Evolutionary conservation across 2,329 filamentous ascomycete species (phyloP).

Genomic region (Phialophora tarda): DNA sequence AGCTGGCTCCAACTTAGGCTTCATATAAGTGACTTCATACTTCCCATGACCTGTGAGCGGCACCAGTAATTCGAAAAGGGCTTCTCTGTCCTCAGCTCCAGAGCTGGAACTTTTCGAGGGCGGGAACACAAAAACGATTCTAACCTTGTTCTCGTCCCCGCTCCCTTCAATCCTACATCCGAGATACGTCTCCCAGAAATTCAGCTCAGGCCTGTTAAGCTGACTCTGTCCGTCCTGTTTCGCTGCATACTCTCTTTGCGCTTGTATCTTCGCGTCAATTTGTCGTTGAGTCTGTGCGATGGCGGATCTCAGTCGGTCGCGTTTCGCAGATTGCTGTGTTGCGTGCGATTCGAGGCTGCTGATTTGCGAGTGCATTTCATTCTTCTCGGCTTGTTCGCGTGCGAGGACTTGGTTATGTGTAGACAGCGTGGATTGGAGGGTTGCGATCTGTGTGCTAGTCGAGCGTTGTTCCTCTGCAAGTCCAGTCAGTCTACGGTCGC

Average conservation of each 20-base stretch:
- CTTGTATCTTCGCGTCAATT: slow-evolving; percentile 53
- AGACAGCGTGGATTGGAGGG: slow-evolving; percentile 54
- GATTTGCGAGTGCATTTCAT: slow-evolving; percentile 67
- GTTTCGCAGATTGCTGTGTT: slow-evolving; percentile 60
- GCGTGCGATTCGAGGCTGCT: slow-evolving; percentile 61
- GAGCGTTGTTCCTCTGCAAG: slow-evolving; percentile 77
- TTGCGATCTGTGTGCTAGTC: slow-evolving; percentile 70
- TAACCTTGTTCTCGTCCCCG: slow-evolving; percentile 80
- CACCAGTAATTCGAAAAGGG: slow-evolving; percentile 79
- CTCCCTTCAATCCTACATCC: slow-evolving; percentile 89
- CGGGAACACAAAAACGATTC: slow-evolving; percentile 87
- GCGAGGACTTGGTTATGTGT: slow-evolving; percentile 36
- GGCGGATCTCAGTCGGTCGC: slow-evolving; percentile 61
- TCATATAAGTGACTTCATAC: slow-evolving; percentile 80
- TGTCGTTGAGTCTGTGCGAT: slow-evolving; percentile 58
- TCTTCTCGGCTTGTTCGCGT: slow-evolving; percentile 56
- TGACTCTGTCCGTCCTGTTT: slow-evolving; percentile 82
- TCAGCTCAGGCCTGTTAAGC: slow-evolving; percentile 89
- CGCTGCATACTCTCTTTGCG: slow-evolving; percentile 61
- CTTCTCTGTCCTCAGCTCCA: slow-evolving; percentile 68
- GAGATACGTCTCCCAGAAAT: slow-evolving; percentile 93
- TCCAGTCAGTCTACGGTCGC: background rate
- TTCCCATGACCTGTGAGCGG: slow-evolving; percentile 74
- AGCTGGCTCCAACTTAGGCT: slow-evolving; percentile 67
- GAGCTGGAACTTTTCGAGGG: slow-evolving; percentile 64